These are phyloP conservation scores for Colletotrichum scovillei DNA, from an alignment of 2,329 filamentous ascomycete species.

Conservation along the genomic window DNA sequence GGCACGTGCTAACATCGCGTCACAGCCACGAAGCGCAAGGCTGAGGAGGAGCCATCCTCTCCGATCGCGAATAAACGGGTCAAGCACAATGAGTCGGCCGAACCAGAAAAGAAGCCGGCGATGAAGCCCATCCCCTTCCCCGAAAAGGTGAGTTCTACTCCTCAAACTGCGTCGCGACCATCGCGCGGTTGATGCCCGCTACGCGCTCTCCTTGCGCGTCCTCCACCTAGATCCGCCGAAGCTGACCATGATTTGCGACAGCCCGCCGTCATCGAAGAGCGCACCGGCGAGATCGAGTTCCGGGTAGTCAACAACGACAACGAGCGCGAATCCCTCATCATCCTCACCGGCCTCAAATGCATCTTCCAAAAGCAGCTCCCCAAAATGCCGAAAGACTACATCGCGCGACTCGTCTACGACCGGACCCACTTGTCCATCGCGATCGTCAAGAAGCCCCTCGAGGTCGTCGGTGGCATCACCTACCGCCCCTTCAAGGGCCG, in stretches of 20 bases:
- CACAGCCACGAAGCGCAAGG: conserved; percentile 74
- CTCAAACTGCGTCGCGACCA: conserved; percentile 2
- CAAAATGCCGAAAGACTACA: conserved; percentile 99
- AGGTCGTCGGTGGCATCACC: conserved; percentile 97
- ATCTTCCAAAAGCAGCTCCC: conserved; percentile 99
- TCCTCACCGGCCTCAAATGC: conserved; percentile 94
- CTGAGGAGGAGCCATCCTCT: conserved; percentile 72
- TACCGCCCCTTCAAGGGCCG: conserved; percentile 94
- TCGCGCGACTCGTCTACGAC: conserved; percentile 96
- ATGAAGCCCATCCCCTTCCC: conserved; percentile 84
- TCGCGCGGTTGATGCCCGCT: too few relatives aligned
- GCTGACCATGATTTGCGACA: conserved; percentile 46
- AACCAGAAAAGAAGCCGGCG: conserved; percentile 62
- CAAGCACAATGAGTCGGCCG: conserved; percentile 60
- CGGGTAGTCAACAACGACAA: conserved; percentile 98
- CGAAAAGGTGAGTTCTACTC: conserved; percentile 73
- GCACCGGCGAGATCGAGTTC: conserved; percentile 94
- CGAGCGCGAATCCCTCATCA: conserved; percentile 87
- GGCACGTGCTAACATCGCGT: neutral
- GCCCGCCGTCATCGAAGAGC: conserved; percentile 93
- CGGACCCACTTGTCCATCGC: conserved; percentile 95
- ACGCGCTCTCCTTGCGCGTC: neutral
- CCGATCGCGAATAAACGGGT: conserved; percentile 73
- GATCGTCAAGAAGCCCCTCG: conserved; percentile 95
- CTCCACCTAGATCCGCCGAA: conserved; percentile 1